Conservation (phyloP, 108 stramenopile species). For the Skeletonema menzelii region DNA sequence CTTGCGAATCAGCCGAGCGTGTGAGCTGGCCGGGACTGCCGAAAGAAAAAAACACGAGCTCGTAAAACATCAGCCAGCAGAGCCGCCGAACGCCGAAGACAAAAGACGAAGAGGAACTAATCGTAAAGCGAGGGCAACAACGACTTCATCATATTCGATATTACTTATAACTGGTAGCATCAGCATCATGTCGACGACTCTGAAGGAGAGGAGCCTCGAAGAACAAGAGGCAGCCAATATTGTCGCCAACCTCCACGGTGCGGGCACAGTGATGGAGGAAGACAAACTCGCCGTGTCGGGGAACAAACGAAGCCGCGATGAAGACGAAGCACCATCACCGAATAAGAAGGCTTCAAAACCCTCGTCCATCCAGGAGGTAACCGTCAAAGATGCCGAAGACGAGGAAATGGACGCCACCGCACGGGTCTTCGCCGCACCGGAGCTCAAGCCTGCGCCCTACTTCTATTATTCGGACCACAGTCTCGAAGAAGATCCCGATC, state of each 20-base stretch:
- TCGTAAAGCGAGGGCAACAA: too few relatives aligned
- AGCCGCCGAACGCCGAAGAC: too few relatives aligned
- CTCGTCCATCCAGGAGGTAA: neutral
- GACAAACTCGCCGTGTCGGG: neutral
- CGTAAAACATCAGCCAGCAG: too few relatives aligned
- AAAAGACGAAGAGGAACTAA: too few relatives aligned
- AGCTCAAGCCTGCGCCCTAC: constrained; percentile 44
- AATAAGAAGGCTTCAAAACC: neutral
- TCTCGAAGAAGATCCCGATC: constrained; percentile 56
- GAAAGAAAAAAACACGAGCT: too few relatives aligned
- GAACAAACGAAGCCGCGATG: neutral
- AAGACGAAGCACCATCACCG: neutral
- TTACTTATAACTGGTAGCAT: too few relatives aligned
- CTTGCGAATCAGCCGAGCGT: too few relatives aligned
- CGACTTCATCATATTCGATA: too few relatives aligned
- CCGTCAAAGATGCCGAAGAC: neutral
- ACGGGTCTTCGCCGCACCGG: constrained; percentile 17
- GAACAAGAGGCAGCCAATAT: neutral
- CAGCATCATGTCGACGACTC: neutral
- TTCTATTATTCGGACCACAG: constrained; percentile 69
- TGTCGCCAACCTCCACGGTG: neutral
- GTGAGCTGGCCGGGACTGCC: too few relatives aligned
- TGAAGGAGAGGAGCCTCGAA: neutral
- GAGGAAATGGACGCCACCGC: constrained; percentile 15
- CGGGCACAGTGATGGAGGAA: neutral